A percentile compares a stretch with the other conserved stretches of the same genome.
phyloP scores from a whole-genome alignment of 2,329 filamentous ascomycete genomes.

The Alternaria sp. region DNA sequence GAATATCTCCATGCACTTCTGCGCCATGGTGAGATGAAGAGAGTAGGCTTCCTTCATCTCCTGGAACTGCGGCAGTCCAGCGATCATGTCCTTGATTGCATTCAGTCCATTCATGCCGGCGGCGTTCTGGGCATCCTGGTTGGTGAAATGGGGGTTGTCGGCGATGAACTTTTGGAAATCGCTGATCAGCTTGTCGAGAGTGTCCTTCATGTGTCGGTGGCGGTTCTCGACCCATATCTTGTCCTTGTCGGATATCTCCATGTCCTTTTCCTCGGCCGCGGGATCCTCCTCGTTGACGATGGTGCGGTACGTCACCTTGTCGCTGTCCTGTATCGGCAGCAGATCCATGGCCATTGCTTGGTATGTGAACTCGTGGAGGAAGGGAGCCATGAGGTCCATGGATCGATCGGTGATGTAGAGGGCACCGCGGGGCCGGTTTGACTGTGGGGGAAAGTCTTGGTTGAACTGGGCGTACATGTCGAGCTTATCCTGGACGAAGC shows the following conservation, averaged over 20 bases:
- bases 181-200: slow-evolving; percentile 88
- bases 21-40: slow-evolving; percentile 93
- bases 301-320: slow-evolving; percentile 87
- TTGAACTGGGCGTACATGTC: slow-evolving; percentile 89
- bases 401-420: slow-evolving; percentile 89
- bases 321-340: slow-evolving; percentile 83
- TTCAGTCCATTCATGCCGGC: slow-evolving; percentile 86
- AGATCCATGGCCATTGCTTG: slow-evolving; percentile 98
- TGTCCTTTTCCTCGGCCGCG: slow-evolving; percentile 81
- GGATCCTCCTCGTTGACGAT: slow-evolving; percentile 75
- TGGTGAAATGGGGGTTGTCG: slow-evolving; percentile 90
- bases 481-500: slow-evolving; percentile 89
- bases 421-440: slow-evolving; percentile 78
- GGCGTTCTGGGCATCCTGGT: slow-evolving; percentile 71
- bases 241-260: slow-evolving; percentile 90
- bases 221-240: slow-evolving; percentile 95
- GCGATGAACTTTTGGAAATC: slow-evolving; percentile 93
- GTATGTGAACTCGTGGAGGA: slow-evolving; percentile 97
- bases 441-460: slow-evolving; percentile 82
- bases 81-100: slow-evolving; percentile 96
- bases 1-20: slow-evolving; percentile 96
- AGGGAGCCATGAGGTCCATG: slow-evolving; percentile 87
- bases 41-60: slow-evolving; percentile 96
- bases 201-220: slow-evolving; percentile 97
- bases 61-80: slow-evolving; percentile 90